phyloP scores from a whole-genome alignment of 345 rosid genomes.

The Murraya paniculata region DNA sequence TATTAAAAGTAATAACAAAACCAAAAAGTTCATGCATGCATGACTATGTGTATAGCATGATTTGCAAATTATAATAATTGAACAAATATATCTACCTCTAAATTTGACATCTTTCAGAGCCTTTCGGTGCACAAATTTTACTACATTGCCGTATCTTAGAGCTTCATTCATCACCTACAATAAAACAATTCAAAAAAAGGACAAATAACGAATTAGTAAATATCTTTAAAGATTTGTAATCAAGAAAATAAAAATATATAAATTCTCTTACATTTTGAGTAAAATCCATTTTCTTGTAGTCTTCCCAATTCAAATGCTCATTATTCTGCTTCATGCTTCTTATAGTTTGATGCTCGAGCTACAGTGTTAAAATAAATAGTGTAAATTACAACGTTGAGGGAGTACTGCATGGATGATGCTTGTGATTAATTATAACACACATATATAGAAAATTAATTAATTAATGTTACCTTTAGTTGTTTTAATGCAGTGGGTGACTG shows the following conservation, averaged over 20 bases:
- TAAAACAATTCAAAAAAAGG: neutral
- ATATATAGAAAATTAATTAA: neutral
- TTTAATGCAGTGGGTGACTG: constrained; percentile 34
- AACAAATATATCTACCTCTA: constrained; percentile 29
- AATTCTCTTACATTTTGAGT: constrained; percentile 41
- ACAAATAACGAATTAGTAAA: neutral
- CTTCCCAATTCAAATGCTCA: constrained; percentile 52
- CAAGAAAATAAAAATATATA: neutral
- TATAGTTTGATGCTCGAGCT: constrained; percentile 43
- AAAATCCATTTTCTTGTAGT: constrained; percentile 46
- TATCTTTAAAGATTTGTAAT: too few species aligned
- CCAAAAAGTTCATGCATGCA: constrained; percentile 26
- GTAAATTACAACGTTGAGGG: neutral
- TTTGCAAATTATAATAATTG: neutral
- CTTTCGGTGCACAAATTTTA: constrained; percentile 62
- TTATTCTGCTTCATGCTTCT: constrained; percentile 36
- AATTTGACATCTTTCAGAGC: constrained; percentile 56
- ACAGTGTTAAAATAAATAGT: neutral
- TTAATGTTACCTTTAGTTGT: constrained; percentile 41
- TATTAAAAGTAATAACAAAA: constrained; percentile 1
- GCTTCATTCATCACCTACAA: constrained; percentile 58
- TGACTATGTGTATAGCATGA: constrained; percentile 3
- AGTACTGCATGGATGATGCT: too few species aligned
- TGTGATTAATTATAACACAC: too few species aligned
- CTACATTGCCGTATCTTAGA: constrained; percentile 50